A percentile compares a stretch with the other conserved stretches of the same genome.
Evolutionary conservation across 192 early-diverging fungal species (phyloP).

Genomic region (Polychytrium aggregatum): DNA sequence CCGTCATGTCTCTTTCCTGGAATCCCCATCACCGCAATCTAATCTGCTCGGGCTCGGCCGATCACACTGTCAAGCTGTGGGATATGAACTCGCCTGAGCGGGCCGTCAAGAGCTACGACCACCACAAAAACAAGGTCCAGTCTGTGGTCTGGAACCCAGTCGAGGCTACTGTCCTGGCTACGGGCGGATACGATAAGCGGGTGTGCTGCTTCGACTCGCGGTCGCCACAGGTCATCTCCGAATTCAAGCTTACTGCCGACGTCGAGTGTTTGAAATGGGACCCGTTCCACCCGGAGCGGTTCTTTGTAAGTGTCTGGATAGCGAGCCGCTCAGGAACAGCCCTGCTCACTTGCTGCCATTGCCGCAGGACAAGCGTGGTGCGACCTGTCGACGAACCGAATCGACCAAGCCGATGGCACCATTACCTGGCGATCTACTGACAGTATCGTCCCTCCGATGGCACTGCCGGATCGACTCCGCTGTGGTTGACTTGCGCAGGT

Average conservation of each 20-base stretch:
- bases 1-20: conserved; percentile 91
- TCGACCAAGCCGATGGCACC: neutral
- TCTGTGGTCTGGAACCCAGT: conserved; percentile 83
- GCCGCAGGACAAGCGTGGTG: no score
- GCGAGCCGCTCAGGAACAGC: no score
- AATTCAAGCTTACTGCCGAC: conserved; percentile 69
- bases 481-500: conserved; percentile 28
- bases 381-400: no score
- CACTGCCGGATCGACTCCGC: conserved; percentile 29
- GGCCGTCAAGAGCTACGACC: conserved; percentile 62
- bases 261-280: conserved; percentile 92
- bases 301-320: conserved; percentile 20
- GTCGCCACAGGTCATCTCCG: conserved; percentile 56
- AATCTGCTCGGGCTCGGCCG: conserved; percentile 87
- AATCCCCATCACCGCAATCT: conserved; percentile 68
- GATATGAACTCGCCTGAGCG: conserved; percentile 60
- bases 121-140: conserved; percentile 88
- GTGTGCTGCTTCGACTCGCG: conserved; percentile 86
- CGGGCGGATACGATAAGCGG: conserved; percentile 85
- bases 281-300: conserved; percentile 60
- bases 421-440: neutral
- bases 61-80: conserved; percentile 97
- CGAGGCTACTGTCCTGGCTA: conserved; percentile 75
- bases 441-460: conserved; percentile 7
- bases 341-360: no score